phyloP scores from a whole-genome alignment of 805 yeast species.

The Candida koratica region DNA sequence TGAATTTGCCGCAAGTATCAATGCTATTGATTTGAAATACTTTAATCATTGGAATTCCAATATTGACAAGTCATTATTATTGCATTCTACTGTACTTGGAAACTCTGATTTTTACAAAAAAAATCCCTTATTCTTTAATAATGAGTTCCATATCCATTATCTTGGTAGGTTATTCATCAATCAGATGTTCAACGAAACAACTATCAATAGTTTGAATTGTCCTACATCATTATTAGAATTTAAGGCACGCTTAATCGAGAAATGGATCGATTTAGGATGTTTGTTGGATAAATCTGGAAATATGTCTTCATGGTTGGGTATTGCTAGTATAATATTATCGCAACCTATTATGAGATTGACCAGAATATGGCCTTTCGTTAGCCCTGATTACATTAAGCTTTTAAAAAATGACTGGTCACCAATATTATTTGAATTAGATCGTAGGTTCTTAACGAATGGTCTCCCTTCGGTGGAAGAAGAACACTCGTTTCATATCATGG shows the following conservation, averaged over 20 bases:
- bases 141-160: slow-evolving; percentile 65
- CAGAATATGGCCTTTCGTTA: slow-evolving; percentile 71
- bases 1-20: slow-evolving; percentile 59
- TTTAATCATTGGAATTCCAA: slow-evolving; percentile 74
- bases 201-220: slow-evolving; percentile 15
- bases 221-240: slow-evolving; percentile 26
- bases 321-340: slow-evolving; percentile 78
- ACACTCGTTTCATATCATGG: slow-evolving; percentile 63
- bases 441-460: slow-evolving; percentile 54
- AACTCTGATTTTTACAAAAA: slow-evolving; percentile 41
- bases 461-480: slow-evolving; percentile 33
- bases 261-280: slow-evolving; percentile 85
- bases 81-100: slow-evolving; percentile 42
- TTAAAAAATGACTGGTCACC: slow-evolving; percentile 88
- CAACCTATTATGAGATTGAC: slow-evolving; percentile 73
- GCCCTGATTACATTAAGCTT: slow-evolving; percentile 52
- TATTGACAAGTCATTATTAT: slow-evolving; percentile 69
- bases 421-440: slow-evolving; percentile 81
- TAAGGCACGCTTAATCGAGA: slow-evolving; percentile 64
- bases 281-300: slow-evolving; percentile 77
- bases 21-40: slow-evolving; percentile 62
- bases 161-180: slow-evolving; percentile 64
- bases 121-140: slow-evolving; percentile 77
- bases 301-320: slow-evolving; percentile 91
- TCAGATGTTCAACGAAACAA: slow-evolving; percentile 59